Conservation (phyloP, 352 stramenopile genomes). For the Thraustochytrium sp. region DNA sequence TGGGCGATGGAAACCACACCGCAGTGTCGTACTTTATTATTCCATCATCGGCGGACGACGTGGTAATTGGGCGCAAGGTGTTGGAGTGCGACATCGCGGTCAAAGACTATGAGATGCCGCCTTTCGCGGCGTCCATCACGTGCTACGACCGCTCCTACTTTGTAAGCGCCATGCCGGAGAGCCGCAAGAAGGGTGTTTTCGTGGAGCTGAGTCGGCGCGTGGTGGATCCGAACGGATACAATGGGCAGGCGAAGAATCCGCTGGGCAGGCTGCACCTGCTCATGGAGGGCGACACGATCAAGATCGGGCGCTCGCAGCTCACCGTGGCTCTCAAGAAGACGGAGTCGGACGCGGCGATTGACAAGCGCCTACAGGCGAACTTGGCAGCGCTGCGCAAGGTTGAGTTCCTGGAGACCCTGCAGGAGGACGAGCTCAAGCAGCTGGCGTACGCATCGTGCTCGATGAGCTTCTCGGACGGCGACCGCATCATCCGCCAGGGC, state of each 20-base stretch:
- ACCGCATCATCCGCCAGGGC: background rate
- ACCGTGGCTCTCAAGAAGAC: constrained; percentile 25
- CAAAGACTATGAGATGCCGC: constrained; percentile 40
- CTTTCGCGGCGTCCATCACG: background rate
- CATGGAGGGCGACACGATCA: background rate
- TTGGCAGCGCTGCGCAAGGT: background rate
- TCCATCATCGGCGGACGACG: background rate
- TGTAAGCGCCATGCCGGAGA: constrained; percentile 9
- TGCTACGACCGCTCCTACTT: background rate
- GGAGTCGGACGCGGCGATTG: background rate
- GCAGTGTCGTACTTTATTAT: constrained; percentile 16
- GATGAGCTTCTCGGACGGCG: background rate
- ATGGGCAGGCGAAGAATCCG: background rate
- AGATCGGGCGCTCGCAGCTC: constrained; percentile 24
- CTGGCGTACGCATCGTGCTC: background rate
- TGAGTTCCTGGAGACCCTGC: background rate
- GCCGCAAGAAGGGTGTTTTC: constrained; percentile 18
- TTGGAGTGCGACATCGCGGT: constrained; percentile 38
- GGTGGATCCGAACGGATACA: background rate
- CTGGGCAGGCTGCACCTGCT: background rate
- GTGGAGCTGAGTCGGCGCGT: constrained; percentile 4
- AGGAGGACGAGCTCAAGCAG: background rate
- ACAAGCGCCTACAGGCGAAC: background rate
- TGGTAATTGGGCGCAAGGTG: constrained; percentile 24
- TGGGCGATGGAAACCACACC: background rate